phyloP scores from a whole-genome alignment of 495 filamentous ascomycete species.

The Xylaria palmicola region DNA sequence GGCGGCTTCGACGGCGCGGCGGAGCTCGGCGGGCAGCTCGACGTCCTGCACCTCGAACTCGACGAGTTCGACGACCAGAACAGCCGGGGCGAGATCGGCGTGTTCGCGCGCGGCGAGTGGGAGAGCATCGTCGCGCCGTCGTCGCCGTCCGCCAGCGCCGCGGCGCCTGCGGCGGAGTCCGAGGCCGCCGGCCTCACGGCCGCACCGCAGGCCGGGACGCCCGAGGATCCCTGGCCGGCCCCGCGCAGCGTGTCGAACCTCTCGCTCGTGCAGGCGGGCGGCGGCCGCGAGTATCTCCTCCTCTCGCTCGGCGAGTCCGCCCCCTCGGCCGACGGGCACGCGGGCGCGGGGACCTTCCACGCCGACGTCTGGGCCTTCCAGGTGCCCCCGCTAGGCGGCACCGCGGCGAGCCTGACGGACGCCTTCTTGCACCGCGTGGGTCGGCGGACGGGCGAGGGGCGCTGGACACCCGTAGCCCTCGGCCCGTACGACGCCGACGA shows the following conservation, averaged over 20 bases:
- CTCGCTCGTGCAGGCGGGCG: slow-evolving; percentile 47
- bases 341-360: slow-evolving; percentile 66
- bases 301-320: slow-evolving; percentile 68
- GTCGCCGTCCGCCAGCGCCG: slow-evolving; percentile 21
- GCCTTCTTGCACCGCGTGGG: slow-evolving; percentile 53
- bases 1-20: slow-evolving; percentile 65
- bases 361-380: slow-evolving; percentile 75
- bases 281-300: slow-evolving; percentile 59
- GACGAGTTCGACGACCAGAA: slow-evolving; percentile 50
- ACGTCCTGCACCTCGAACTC: slow-evolving; percentile 54
- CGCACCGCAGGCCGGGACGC: not conserved
- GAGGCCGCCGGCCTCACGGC: slow-evolving; percentile 25
- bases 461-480: slow-evolving; percentile 49
- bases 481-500: slow-evolving; percentile 46
- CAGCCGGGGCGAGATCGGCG: slow-evolving; percentile 37
- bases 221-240: slow-evolving; percentile 40
- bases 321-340: slow-evolving; percentile 60
- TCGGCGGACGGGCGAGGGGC: slow-evolving; percentile 48
- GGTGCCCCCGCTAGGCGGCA: slow-evolving; percentile 51
- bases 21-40: slow-evolving; percentile 65
- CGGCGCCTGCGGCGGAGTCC: slow-evolving; percentile 9
- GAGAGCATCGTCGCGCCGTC: slow-evolving; percentile 31
- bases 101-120: slow-evolving; percentile 39
- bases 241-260: slow-evolving; percentile 45
- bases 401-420: slow-evolving; percentile 52